A percentile compares a stretch with the other conserved stretches of the same genome.
Conservation (phyloP, 129 eudicot genomes). For the Mikania micrantha region DNA sequence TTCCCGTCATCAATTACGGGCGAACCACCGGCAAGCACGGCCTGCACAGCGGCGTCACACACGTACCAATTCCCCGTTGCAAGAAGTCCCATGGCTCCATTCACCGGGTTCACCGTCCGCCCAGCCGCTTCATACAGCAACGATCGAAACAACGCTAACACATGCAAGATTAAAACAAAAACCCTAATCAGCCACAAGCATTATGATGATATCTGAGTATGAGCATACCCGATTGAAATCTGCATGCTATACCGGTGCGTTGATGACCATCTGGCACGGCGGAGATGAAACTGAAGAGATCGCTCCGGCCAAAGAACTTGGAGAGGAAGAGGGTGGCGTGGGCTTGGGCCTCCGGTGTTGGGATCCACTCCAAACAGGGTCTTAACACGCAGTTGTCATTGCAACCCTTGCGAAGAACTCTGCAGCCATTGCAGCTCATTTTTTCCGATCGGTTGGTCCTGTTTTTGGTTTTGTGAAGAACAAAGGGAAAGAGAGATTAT, state of each 20-base stretch:
- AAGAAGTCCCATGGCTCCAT: slow-evolving; percentile 64
- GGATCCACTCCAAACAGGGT: slow-evolving; percentile 60
- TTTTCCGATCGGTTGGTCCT: slow-evolving; percentile 4
- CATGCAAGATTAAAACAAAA: slow-evolving; percentile 1
- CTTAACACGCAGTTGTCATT: slow-evolving; percentile 41
- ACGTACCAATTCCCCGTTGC: slow-evolving; percentile 71
- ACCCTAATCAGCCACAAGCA: no score
- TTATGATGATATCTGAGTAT: no score
- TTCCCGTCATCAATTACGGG: neutral
- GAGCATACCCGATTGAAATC: no score
- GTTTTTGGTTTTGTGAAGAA: neutral
- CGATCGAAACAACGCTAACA: slow-evolving; percentile 53
- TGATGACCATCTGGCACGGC: slow-evolving; percentile 34
- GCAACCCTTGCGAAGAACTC: slow-evolving; percentile 60
- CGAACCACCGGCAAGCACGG: slow-evolving; percentile 62
- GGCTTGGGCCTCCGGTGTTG: slow-evolving; percentile 50
- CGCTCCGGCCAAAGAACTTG: slow-evolving; percentile 81
- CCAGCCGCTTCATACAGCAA: slow-evolving; percentile 74
- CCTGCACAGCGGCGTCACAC: slow-evolving; percentile 55
- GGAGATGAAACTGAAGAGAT: slow-evolving; percentile 62
- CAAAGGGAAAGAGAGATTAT: slow-evolving; percentile 5
- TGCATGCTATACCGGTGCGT: slow-evolving; percentile 52
- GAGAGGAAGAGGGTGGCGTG: slow-evolving; percentile 76
- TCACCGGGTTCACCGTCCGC: slow-evolving; percentile 64
- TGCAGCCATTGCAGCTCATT: slow-evolving; percentile 93